Evolutionary conservation across 495 filamentous ascomycete species (phyloP).

Genomic region (Venustampulla echinocandica): DNA sequence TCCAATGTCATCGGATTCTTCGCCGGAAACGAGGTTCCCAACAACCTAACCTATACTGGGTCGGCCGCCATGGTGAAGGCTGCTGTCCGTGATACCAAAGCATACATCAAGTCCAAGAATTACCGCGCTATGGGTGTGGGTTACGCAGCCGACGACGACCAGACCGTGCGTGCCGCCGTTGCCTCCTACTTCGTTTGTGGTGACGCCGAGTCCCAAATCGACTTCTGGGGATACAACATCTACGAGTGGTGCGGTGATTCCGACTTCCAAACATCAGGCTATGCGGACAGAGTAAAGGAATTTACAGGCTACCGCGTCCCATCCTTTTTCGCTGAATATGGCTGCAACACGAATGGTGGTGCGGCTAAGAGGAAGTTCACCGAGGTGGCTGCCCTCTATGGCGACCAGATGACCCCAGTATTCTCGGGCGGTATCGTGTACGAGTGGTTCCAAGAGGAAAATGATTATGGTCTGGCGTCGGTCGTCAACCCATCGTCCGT

Average conservation of each 20-base stretch:
- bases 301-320: conserved; percentile 58
- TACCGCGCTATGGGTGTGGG: conserved; percentile 61
- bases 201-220: conserved; percentile 43
- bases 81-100: conserved; percentile 63
- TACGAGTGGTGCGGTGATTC: conserved; percentile 64
- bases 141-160: conserved; percentile 57
- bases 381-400: conserved; percentile 55
- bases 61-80: conserved; percentile 64
- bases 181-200: conserved; percentile 64
- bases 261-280: conserved; percentile 45
- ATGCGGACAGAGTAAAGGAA: conserved; percentile 47
- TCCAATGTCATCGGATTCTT: conserved; percentile 68
- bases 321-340: conserved; percentile 70
- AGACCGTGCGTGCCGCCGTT: conserved; percentile 45
- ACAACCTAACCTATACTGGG: conserved; percentile 45
- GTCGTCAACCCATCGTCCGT: conserved; percentile 37
- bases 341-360: conserved; percentile 48
- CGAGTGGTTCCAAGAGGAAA: conserved; percentile 64
- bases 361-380: conserved; percentile 47
- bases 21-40: conserved; percentile 64
- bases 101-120: conserved; percentile 52
- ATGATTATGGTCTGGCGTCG: conserved; percentile 57
- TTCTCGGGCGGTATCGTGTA: conserved; percentile 72
- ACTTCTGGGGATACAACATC: conserved; percentile 75
- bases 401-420: conserved; percentile 49